Evolutionary conservation across 2,329 filamentous ascomycete genomes (phyloP).

Genomic region (Neofusicoccum umdonicola): DNA sequence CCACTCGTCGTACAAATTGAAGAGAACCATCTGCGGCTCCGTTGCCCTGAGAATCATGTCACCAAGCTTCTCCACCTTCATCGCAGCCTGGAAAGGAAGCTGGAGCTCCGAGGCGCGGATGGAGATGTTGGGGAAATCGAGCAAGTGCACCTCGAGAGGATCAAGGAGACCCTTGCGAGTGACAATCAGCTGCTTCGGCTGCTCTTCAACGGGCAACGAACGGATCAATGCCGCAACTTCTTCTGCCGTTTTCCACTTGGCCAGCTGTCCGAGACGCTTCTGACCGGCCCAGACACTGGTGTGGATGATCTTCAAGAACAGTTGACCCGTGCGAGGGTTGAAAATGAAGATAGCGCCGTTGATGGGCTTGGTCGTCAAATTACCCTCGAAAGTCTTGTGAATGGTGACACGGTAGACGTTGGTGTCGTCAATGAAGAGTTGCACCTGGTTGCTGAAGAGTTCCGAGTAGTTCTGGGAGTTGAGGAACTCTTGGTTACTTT

Average conservation of each 20-base stretch:
- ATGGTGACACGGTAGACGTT: conserved; percentile 99
- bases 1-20: conserved; percentile 99
- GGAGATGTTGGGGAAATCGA: conserved; percentile 98
- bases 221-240: conserved; percentile 97
- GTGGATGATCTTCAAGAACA: conserved; percentile 99
- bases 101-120: conserved; percentile 96
- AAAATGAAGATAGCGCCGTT: conserved; percentile 99
- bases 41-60: conserved; percentile 98
- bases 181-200: conserved; percentile 97
- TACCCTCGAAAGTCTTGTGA: conserved; percentile 99
- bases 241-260: conserved; percentile 99
- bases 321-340: conserved; percentile 95
- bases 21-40: conserved; percentile 99
- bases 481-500: conserved; percentile 98
- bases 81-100: conserved; percentile 96
- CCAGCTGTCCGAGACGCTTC: conserved; percentile 96
- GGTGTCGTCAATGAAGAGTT: conserved; percentile 98
- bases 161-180: conserved; percentile 96
- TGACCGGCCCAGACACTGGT: conserved; percentile 99
- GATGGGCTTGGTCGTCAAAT: conserved; percentile 98
- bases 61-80: conserved; percentile 99
- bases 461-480: conserved; percentile 99
- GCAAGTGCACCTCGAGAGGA: conserved; percentile 91
- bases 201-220: conserved; percentile 93
- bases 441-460: conserved; percentile 97